Evolutionary conservation across 495 filamentous ascomycete species (phyloP), one percentile per base, ranked within the genome.

Genomic region (Penicillium salamii): DNA sequence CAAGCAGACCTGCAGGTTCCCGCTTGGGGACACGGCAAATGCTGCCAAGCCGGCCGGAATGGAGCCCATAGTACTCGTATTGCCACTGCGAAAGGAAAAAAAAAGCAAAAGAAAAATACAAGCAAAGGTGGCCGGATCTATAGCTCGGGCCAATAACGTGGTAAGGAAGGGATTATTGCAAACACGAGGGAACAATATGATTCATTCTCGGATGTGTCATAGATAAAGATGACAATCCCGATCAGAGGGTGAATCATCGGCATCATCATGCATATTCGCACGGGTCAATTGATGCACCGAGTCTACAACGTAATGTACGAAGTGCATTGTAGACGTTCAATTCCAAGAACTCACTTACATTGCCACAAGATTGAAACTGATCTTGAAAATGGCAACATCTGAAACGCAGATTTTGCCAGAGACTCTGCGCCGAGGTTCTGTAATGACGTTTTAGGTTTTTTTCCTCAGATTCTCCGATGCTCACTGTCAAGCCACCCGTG

Each of bases 221-320:
- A 12, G 28, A 24, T 26, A n/a, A 21, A 21, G 33, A 23, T 37
- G 40, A 38, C 19, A 14, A 14, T 31, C 7, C 44, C 26, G 34
- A 52, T 54, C 46, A 17, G 29, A 40, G 38, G 31, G 60, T 61
- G 57, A 61, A 55, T 63, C 60, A 61, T 53, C 46, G 17, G 9
- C 26, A 36, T 51, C 31, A 31, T 48, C 34, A 2, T 28, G 44
- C 44, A 39, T 34, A 9, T 26, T 33, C 43, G 57, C 51, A 57
- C 49, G 49, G 54, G 49, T 52, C 54, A 61, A 7, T 23, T 24
- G 6, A 35, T 50, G 53, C 49, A 50, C 55, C 37, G 23, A 36
- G 47, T 38, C 26, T 19, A 38, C 23, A 26, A 26, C 23, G 3
- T 26, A 26, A 8, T 26, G 23, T 26, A 26, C 23, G 23, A 8